Percentiles rank a stretch among this genome's conserved stretches.
These are phyloP conservation scores for Gyromitra esculenta DNA, from an alignment of 2,329 filamentous ascomycete species.

Conservation along the genomic window DNA sequence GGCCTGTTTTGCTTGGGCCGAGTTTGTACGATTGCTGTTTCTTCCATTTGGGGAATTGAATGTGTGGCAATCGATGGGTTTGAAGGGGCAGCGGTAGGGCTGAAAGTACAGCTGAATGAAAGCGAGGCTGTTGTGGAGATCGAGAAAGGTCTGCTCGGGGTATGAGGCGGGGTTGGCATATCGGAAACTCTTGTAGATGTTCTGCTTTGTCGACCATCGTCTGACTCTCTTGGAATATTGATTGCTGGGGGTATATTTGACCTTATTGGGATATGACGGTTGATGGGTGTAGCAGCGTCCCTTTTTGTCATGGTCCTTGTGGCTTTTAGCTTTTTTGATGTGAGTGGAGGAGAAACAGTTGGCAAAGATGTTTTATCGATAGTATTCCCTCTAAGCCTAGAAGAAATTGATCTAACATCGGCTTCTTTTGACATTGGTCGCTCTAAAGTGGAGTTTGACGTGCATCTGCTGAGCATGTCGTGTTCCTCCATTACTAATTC, in stretches of 20 bases:
- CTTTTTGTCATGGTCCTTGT: conserved; percentile 33
- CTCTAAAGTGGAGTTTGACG: conserved; percentile 31
- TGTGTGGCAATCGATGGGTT: conserved; percentile 36
- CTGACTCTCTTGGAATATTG: conserved; percentile 39
- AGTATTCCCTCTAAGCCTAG: neutral
- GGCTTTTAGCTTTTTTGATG: conserved; percentile 18
- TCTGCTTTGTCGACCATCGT: conserved; percentile 34
- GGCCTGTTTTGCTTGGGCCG: conserved; percentile 39
- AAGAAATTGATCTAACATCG: conserved; percentile 12
- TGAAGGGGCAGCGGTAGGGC: conserved; percentile 43
- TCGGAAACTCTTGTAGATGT: conserved; percentile 48
- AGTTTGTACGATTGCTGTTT: conserved; percentile 21
- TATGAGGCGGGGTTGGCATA: conserved; percentile 51
- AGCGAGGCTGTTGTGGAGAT: conserved; percentile 39
- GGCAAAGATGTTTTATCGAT: conserved; percentile 8
- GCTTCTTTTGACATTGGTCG: conserved; percentile 13
- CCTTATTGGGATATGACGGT: conserved; percentile 21
- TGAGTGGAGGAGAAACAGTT: conserved; percentile 6
- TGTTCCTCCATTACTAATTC: conserved; percentile 56
- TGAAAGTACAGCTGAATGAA: conserved; percentile 41
- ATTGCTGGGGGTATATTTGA: conserved; percentile 40
- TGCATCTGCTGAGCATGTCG: conserved; percentile 48
- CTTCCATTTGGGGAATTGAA: conserved; percentile 13
- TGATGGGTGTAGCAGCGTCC: conserved; percentile 25
- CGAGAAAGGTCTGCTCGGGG: conserved; percentile 50